Evolutionary conservation across 2,329 filamentous ascomycete species (phyloP).

Genomic region (Penicillium sp.): DNA sequence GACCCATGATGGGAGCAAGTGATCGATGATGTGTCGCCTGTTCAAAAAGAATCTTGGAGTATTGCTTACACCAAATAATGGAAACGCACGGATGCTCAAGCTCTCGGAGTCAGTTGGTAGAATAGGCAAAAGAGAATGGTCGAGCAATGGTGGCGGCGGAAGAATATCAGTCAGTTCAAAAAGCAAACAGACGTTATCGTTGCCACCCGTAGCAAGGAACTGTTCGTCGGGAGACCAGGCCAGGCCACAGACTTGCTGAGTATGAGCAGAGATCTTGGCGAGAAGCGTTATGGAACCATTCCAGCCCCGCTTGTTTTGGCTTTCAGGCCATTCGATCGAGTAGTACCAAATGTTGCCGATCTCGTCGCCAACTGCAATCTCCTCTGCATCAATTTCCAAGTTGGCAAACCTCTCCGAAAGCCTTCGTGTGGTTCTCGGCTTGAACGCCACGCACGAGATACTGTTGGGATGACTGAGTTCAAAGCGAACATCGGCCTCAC

Average conservation of each 20-base stretch:
- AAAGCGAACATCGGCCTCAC: constrained; percentile 63
- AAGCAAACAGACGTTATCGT: constrained; percentile 83
- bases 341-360: constrained; percentile 81
- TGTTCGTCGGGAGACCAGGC: constrained; percentile 74
- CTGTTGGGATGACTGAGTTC: constrained; percentile 66
- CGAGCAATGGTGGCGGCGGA: constrained; percentile 13
- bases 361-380: constrained; percentile 83
- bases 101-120: constrained; percentile 5
- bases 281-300: constrained; percentile 72
- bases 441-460: constrained; percentile 77
- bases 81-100: constrained; percentile 18
- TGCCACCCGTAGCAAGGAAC: constrained; percentile 80
- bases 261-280: constrained; percentile 71
- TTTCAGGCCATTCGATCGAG: constrained; percentile 71
- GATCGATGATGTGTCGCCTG: constrained; percentile 21
- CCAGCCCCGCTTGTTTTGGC: constrained; percentile 62
- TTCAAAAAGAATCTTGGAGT: constrained; percentile 22
- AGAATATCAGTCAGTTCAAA: constrained; percentile 64
- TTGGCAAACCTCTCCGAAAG: constrained; percentile 48
- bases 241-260: constrained; percentile 89
- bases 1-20: constrained; percentile 28
- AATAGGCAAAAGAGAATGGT: constrained; percentile 7
- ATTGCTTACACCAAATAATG: constrained; percentile 19
- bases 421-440: constrained; percentile 56
- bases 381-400: constrained; percentile 63